Evolutionary conservation across 768 basidiomycete species (phyloP).

Genomic region (Boletus vinaceobasis): DNA sequence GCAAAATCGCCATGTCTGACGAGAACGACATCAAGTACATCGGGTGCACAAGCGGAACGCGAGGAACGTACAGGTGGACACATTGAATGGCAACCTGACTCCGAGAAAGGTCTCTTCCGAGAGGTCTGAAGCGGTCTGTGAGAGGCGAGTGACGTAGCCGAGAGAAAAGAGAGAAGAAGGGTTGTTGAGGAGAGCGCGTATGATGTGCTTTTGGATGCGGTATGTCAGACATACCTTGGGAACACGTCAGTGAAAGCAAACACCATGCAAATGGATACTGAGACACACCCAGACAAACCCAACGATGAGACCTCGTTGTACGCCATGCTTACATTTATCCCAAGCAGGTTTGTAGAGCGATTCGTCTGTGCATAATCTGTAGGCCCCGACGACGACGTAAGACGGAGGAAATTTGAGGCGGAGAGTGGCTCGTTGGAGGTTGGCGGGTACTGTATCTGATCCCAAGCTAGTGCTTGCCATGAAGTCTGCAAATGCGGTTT

Average conservation of each 20-base stretch:
- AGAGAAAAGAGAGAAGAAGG: constrained; percentile 29
- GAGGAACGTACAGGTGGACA: constrained; percentile 59
- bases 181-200: constrained; percentile 36
- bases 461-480: background rate
- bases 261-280: background rate
- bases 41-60: background rate
- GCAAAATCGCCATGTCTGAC: constrained; percentile 69
- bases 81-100: constrained; percentile 57
- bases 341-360: constrained; percentile 70
- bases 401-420: constrained; percentile 77
- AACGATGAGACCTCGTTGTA: constrained; percentile 62
- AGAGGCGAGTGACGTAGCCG: constrained; percentile 25
- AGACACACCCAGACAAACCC: constrained; percentile 65
- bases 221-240: constrained; percentile 64
- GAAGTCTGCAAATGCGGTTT: background rate
- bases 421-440: constrained; percentile 50
- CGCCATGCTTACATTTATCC: constrained; percentile 82
- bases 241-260: background rate
- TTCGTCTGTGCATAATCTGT: constrained; percentile 75
- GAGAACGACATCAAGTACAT: background rate
- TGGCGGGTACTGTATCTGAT: constrained; percentile 37
- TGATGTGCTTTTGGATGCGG: constrained; percentile 64
- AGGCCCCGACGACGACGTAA: constrained; percentile 82
- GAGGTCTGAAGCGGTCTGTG: constrained; percentile 27
- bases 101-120: constrained; percentile 60